Conservation (phyloP, 2,329 filamentous ascomycete species). For the Rugonectria rugulosa region DNA sequence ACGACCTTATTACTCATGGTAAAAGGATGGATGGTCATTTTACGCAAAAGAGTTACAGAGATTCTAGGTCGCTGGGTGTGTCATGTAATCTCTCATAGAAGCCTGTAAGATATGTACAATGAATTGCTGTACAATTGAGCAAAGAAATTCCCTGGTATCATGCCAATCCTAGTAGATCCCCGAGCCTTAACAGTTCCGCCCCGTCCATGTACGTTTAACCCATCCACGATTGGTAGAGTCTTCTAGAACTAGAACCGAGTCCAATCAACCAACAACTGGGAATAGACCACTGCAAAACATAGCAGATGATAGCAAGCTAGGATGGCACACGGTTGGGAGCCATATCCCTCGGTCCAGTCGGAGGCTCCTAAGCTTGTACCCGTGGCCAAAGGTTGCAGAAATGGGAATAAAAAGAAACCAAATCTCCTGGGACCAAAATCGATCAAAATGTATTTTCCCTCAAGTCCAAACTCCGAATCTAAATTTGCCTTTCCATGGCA, state of each 20-base stretch:
- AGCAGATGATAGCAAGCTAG: background rate
- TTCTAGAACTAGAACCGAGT: background rate
- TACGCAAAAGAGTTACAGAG: slow-evolving; percentile 9
- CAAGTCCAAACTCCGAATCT: slow-evolving; percentile 15
- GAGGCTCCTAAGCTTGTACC: slow-evolving; percentile 1
- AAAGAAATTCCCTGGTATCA: slow-evolving; percentile 16
- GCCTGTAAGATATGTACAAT: slow-evolving; percentile 48
- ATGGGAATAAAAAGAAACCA: slow-evolving; percentile 8
- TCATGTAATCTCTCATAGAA: slow-evolving; percentile 34
- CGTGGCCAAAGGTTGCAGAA: slow-evolving; percentile 12
- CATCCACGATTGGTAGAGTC: too few species aligned
- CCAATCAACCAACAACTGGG: background rate
- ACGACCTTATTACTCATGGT: slow-evolving; percentile 93
- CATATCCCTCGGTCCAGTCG: background rate
- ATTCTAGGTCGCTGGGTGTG: slow-evolving; percentile 7
- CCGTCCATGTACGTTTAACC: background rate
- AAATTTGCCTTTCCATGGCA: slow-evolving; percentile 3
- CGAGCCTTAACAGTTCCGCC: background rate
- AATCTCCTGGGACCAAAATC: slow-evolving; percentile 5
- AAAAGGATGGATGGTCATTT: slow-evolving; percentile 39
- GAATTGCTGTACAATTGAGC: slow-evolving; percentile 39
- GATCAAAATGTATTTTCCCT: slow-evolving; percentile 10
- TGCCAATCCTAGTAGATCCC: background rate
- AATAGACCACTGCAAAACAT: background rate
- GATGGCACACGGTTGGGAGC: background rate